Conservation (phyloP, 371 early-diverging fungal genomes). For the Modicella reniformis region DNA sequence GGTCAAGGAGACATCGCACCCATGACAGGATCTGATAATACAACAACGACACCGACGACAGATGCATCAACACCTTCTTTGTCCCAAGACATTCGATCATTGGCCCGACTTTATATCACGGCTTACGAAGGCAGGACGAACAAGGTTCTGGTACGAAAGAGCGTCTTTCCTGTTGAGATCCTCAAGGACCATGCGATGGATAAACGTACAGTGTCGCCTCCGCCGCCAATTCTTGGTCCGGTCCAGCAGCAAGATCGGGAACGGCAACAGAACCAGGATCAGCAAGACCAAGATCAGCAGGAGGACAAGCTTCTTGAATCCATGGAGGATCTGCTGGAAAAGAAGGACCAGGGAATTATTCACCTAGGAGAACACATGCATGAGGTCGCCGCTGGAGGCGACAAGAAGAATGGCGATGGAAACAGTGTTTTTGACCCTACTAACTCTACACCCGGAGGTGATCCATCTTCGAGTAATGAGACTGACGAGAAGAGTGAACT, state of each 20-base stretch:
- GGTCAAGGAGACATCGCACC: too few relatives aligned
- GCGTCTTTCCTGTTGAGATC: constrained; percentile 33
- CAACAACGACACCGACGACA: neutral
- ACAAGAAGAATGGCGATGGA: constrained; percentile 7
- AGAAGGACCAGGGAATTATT: constrained; percentile 21
- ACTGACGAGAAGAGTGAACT: constrained; percentile 8
- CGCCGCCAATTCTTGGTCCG: neutral
- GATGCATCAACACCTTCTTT: neutral
- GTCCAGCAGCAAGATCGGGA: neutral
- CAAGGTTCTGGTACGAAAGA: constrained; percentile 23
- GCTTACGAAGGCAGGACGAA: constrained; percentile 44
- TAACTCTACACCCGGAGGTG: too few relatives aligned
- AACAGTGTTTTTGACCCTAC: constrained; percentile 7
- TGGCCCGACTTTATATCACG: constrained; percentile 28
- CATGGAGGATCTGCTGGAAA: constrained; percentile 16
- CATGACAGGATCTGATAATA: neutral
- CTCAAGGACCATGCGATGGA: constrained; percentile 25
- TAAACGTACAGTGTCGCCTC: constrained; percentile 12
- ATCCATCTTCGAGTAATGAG: too few relatives aligned
- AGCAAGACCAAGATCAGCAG: neutral
- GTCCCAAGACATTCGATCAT: constrained; percentile 12
- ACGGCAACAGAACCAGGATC: neutral
- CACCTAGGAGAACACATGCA: constrained; percentile 13
- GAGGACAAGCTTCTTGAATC: neutral
- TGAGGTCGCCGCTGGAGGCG: neutral